Base-by-base conservation (phyloP, 169 alveolate species). In the Babesia gibsoni region DNA sequence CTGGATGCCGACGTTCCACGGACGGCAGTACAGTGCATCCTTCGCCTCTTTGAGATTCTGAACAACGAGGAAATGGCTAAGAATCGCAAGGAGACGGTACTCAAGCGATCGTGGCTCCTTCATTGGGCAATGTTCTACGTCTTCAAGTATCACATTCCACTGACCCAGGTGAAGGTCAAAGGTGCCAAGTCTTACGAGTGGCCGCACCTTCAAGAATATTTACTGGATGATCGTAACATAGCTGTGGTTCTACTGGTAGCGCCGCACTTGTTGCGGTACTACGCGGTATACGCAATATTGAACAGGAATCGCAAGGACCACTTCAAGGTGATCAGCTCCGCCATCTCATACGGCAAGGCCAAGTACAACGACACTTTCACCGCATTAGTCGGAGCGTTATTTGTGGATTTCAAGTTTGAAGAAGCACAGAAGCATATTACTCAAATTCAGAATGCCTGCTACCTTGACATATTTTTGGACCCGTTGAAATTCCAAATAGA, bases 361-460 rank as follows among this genome's bases (percentile, higher is more conserved):
- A 90, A 88, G 48, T 89, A 89, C 78, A 81, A 81, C 22, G 97
- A 93, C 77, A 68, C 96, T 0, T 93, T 93, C 77, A 92, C 97
- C 23, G 90, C 92, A 41, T 81, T 93, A 42, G 82, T 93, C 50
- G 89, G 89, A 35, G 93, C 96, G 6, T 86, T 93, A 32, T 90
- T 92, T 61, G 92, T 90, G 6, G 93, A 92, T 39, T 91, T 90
- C 79, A 85, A 93, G 63, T 92, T 93, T 72, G 96, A 93, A 46
- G 84, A 84, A 49, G 95, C 97, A 9, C 96, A 92, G 77, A 74
- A 73, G 58, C 89, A 91, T 66, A 88, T 91, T 53, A 67, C 91
- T 25, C 73, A 72, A 43, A 84, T 91, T 12, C 87, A 90, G 0
- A 64, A 77, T 52, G 82, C 80, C 18, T 90, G 91, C 37, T 84